phyloP scores from a whole-genome alignment of 768 basidiomycete genomes.

The Rhodotorula graminis region DNA sequence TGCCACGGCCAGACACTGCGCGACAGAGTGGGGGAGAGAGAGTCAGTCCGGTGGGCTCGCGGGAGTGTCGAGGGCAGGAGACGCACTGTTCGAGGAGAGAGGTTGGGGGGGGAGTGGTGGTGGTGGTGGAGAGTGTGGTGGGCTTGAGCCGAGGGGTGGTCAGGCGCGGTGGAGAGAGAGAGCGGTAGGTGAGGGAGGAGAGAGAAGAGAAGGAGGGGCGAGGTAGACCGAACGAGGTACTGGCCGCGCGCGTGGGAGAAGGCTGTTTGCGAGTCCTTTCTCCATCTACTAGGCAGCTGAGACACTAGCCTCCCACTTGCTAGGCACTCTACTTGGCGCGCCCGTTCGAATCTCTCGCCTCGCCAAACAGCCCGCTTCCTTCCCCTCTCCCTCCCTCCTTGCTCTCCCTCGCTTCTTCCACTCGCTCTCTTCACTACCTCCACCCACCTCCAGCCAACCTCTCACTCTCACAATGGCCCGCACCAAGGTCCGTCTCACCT shows the following conservation, averaged over 20 bases:
- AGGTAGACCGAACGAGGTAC: not conserved
- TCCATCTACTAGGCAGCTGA: not conserved
- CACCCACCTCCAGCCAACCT: conserved; percentile 46
- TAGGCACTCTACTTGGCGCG: no score
- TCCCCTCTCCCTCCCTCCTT: not conserved
- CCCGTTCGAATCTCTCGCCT: no score
- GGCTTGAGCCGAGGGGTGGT: no score
- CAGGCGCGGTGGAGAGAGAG: no score
- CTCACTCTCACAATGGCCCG: conserved; percentile 82
- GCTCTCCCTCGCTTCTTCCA: not conserved
- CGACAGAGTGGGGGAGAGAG: not conserved
- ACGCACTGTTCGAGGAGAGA: not conserved
- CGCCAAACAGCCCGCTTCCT: not conserved
- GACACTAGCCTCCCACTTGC: no score
- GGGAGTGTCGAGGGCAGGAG: not conserved
- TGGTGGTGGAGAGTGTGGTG: conserved; percentile 45
- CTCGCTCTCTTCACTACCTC: not conserved
- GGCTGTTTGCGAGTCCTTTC: not conserved
- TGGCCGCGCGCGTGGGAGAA: no score
- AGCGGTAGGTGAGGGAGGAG: not conserved
- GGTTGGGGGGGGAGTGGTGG: not conserved
- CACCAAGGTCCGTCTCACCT: conserved; percentile 69
- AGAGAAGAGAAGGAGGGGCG: not conserved
- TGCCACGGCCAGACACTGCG: conserved; percentile 50
- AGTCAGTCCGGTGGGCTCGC: not conserved